Evolutionary conservation across 768 basidiomycete genomes (phyloP).

Genomic region (Suillus tomentosus): DNA sequence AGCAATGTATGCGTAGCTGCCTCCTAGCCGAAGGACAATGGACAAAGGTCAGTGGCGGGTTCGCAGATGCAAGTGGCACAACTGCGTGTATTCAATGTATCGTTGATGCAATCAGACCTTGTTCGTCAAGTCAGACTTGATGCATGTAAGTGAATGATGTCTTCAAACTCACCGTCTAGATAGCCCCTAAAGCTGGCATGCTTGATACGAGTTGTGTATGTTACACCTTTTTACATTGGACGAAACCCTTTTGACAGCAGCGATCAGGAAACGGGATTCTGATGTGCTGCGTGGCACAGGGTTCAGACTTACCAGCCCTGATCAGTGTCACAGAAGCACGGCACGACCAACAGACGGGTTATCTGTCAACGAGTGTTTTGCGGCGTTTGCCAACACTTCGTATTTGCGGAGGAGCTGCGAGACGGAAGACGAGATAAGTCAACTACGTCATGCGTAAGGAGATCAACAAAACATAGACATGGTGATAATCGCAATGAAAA

Average conservation of each 20-base stretch:
- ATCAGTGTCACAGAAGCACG: background rate
- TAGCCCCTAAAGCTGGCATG: background rate
- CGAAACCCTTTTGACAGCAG: background rate
- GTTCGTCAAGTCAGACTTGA: background rate
- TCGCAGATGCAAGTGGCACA: background rate
- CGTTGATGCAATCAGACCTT: background rate
- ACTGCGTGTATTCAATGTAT: background rate
- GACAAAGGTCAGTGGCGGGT: background rate
- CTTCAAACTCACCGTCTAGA: background rate
- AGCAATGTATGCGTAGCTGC: background rate
- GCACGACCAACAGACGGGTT: background rate
- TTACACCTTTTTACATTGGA: background rate
- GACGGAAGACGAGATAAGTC: background rate
- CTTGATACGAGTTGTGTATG: background rate
- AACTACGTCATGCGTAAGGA: background rate
- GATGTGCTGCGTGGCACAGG: background rate
- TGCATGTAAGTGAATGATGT: background rate
- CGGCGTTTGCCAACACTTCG: background rate
- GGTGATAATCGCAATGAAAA: background rate
- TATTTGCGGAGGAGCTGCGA: background rate
- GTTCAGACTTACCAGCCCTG: conserved; percentile 1
- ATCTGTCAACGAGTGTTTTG: background rate
- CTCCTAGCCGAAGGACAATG: background rate
- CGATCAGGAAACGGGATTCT: background rate
- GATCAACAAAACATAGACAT: background rate